Evolutionary conservation across 495 filamentous ascomycete species (phyloP), one percentile per base, ranked within the genome.

Genomic region (Aspergillus ostianus): DNA sequence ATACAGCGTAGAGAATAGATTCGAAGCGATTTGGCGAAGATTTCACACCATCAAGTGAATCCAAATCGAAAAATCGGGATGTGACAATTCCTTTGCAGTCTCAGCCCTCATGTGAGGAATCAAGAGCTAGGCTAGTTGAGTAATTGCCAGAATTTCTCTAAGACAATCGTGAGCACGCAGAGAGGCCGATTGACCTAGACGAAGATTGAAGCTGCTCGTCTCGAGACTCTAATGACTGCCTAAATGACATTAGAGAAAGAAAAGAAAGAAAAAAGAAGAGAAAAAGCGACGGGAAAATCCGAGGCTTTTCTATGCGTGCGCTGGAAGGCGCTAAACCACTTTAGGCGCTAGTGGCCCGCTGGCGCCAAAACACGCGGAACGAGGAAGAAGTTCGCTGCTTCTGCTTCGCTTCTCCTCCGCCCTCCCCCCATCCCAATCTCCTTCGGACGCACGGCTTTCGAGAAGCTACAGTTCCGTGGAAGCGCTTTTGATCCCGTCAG

Each of bases 201-300:
- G 92, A 93, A 92, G 84, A 97, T 81, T 89, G 92, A 94, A 74
- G 77, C 75, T 71, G 84, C 91, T 87, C 90, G 86, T 85, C 87
- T 90, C 94, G 94, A 95, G 94, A 98, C 94, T 98, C 94, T 98
- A 98, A 93, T 92, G 91, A 91, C 84, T 86, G 90, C 87, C 92
- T 94, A 88, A 77, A 82, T 83, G 87, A 94, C 89, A 95, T 93
- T 79, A 91, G 78, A 73, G 76, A 77, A 81, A 80, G 76, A 84
- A 83, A 78, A 82, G 76, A 73, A 72, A 76, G 75, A 76, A 63
- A 70, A 67, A 74, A 83, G 80, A 70, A 80, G 77, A 70, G 67
- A 72, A 71, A 73, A 62, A 59, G 47, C 49, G 58, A 54, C 49
- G 46, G 57, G 59, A 67, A 74, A 67, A 59, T 53, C 58, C 20